phyloP scores from a whole-genome alignment of 2,329 filamentous ascomycete species.

The Hortaea sp. region DNA sequence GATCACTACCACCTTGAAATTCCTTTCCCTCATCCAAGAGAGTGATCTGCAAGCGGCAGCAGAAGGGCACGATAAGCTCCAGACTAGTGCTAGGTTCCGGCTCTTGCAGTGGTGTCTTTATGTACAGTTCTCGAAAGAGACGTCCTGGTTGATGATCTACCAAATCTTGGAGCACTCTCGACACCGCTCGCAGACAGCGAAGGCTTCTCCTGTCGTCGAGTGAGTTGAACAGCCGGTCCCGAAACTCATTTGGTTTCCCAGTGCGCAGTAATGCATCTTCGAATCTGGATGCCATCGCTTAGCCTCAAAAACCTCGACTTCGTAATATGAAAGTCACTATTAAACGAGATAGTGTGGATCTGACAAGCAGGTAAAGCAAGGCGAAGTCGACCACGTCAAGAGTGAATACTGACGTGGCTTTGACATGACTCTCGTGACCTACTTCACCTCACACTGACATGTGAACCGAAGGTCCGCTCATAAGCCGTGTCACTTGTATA shows the following conservation, averaged over 20 bases:
- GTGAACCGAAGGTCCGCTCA: constrained; percentile 11
- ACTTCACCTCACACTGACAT: constrained; percentile 1
- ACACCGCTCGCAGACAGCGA: constrained; percentile 10
- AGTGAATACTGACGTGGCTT: no score
- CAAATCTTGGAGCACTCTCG: constrained; percentile 6
- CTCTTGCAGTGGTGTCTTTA: constrained; percentile 7
- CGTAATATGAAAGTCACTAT: no score
- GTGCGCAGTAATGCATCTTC: constrained; percentile 11
- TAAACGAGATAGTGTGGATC: no score
- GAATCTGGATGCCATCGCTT: constrained; percentile 11
- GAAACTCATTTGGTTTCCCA: constrained; percentile 3
- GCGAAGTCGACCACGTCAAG: no score
- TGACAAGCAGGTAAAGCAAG: no score
- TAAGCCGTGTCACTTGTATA: constrained; percentile 29
- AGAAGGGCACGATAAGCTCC: constrained; percentile 5
- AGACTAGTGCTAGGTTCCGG: constrained; percentile 1
- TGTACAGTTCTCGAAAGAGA: constrained; percentile 10
- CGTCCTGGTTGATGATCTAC: constrained; percentile 7
- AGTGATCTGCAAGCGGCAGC: constrained; percentile 13
- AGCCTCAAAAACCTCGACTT: no score
- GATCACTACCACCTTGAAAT: background rate
- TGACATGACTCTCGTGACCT: background rate
- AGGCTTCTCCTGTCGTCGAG: constrained; percentile 9
- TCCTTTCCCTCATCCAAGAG: constrained; percentile 1
- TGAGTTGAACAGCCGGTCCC: constrained; percentile 5